phyloP scores from a whole-genome alignment of 192 early-diverging fungal genomes.

The Jimgerdemannia lactiflua region DNA sequence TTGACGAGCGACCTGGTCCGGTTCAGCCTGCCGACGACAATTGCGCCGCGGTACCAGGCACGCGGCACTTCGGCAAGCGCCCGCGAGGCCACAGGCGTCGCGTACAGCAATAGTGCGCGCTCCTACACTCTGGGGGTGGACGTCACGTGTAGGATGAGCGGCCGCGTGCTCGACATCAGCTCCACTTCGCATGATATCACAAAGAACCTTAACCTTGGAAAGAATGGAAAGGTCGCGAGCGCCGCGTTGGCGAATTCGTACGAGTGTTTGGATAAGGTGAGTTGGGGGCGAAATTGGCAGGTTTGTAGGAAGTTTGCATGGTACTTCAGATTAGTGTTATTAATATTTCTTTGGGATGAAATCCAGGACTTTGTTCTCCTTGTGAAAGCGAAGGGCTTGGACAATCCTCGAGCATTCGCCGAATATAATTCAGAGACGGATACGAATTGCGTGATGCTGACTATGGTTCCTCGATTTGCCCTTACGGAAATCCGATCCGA shows the following conservation, averaged over 20 bases:
- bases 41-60: conserved; percentile 35
- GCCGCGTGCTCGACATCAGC: conserved; percentile 30
- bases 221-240: conserved; percentile 20
- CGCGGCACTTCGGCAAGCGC: background rate
- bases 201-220: conserved; percentile 14
- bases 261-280: conserved; percentile 15
- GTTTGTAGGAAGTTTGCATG: background rate
- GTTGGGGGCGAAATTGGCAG: background rate
- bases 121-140: conserved; percentile 4
- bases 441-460: conserved; percentile 33
- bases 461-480: conserved; percentile 38
- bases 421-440: conserved; percentile 31
- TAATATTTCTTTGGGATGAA: background rate
- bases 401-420: conserved; percentile 27
- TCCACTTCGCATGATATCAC: conserved; percentile 46
- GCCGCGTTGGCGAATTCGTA: conserved; percentile 7
- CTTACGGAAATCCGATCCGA: conserved; percentile 17
- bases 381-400: conserved; percentile 27
- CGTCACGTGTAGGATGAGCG: conserved; percentile 21
- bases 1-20: conserved; percentile 36
- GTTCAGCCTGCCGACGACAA: conserved; percentile 40
- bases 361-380: conserved; percentile 41
- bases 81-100: background rate
- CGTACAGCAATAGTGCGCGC: background rate
- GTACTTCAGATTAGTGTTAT: background rate